These are phyloP conservation scores for Stromatinia cepivora DNA, from an alignment of 2,329 filamentous ascomycete species.

Conservation along the genomic window DNA sequence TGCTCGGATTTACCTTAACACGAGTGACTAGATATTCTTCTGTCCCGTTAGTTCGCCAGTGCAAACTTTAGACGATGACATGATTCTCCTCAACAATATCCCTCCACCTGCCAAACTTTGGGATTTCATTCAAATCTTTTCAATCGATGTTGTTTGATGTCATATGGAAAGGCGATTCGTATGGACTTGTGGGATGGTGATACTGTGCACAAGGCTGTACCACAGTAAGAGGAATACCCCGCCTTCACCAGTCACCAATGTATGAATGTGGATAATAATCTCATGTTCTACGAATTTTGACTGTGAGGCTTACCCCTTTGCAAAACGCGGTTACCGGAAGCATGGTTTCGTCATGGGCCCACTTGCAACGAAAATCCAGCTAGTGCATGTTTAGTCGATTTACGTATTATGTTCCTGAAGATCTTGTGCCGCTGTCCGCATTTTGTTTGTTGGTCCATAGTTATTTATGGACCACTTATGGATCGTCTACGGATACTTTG, in stretches of 20 bases:
- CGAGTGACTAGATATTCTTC: not conserved
- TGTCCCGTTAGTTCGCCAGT: not conserved
- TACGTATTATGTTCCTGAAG: constrained; percentile 20
- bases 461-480: constrained; percentile 13
- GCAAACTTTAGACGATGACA: not conserved
- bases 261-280: not conserved
- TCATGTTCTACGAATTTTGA: not conserved
- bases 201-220: not conserved
- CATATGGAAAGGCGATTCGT: not conserved
- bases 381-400: not conserved
- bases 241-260: not conserved
- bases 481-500: not conserved
- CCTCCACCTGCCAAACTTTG: not conserved
- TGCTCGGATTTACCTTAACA: not conserved
- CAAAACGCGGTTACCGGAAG: not conserved
- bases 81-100: not conserved
- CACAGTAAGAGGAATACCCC: not conserved
- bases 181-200: not conserved
- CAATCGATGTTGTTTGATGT: not conserved
- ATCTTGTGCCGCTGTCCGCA: constrained; percentile 1
- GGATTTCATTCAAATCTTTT: not conserved
- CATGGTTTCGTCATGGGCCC: constrained; percentile 3
- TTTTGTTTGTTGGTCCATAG: not conserved
- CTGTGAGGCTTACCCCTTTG: not conserved
- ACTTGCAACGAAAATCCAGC: not conserved